Percentiles rank a stretch among this genome's conserved stretches.
These are phyloP conservation scores for Paecilomyces niveus DNA, from an alignment of 2,329 filamentous ascomycete genomes.

Conservation along the genomic window DNA sequence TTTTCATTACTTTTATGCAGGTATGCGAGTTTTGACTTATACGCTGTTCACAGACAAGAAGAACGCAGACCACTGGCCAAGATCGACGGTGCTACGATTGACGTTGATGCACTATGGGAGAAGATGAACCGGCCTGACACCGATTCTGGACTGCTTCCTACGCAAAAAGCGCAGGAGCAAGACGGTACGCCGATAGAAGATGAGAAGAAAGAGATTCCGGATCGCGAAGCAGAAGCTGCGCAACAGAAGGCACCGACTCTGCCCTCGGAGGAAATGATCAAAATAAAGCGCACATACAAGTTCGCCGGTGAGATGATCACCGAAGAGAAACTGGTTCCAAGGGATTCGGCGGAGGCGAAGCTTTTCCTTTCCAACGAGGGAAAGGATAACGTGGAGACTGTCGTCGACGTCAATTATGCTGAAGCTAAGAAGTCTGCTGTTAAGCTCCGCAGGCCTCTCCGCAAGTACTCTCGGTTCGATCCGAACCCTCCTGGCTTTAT, in stretches of 20 bases:
- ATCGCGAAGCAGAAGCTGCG: slow-evolving; percentile 5
- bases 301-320: slow-evolving; percentile 51
- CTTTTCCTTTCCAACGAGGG: slow-evolving; percentile 42
- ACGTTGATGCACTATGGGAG: slow-evolving; percentile 50
- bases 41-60: slow-evolving; percentile 29
- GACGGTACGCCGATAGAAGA: slow-evolving; percentile 7
- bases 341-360: slow-evolving; percentile 48
- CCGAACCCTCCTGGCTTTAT: slow-evolving; percentile 38
- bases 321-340: slow-evolving; percentile 47
- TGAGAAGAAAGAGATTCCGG: slow-evolving; percentile 6
- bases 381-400: slow-evolving; percentile 26
- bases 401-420: slow-evolving; percentile 14
- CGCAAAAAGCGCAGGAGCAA: slow-evolving; percentile 10
- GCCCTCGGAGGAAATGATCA: slow-evolving; percentile 41
- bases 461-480: slow-evolving; percentile 40
- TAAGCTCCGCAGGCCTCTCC: slow-evolving; percentile 31
- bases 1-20: not conserved
- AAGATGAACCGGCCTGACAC: slow-evolving; percentile 39
- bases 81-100: slow-evolving; percentile 46
- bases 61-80: slow-evolving; percentile 42
- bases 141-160: slow-evolving; percentile 5
- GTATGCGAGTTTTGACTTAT: slow-evolving; percentile 1
- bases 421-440: slow-evolving; percentile 11
- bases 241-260: slow-evolving; percentile 2
- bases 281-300: slow-evolving; percentile 51